These are phyloP conservation scores for Mortierella claussenii DNA, from an alignment of 192 early-diverging fungal genomes.

Conservation along the genomic window DNA sequence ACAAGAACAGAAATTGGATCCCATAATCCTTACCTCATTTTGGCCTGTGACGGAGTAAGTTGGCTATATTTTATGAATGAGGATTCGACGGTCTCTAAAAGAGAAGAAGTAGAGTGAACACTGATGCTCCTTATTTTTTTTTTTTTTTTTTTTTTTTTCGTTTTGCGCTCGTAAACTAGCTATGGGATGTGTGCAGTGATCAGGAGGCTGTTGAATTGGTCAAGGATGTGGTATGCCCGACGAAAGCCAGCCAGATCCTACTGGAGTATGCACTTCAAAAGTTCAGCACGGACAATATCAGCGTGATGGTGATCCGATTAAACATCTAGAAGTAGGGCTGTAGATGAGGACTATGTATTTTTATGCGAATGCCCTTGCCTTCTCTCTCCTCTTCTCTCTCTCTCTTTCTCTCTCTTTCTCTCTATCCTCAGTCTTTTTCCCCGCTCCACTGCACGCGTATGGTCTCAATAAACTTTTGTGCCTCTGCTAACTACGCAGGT, in stretches of 20 bases:
- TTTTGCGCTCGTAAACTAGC: conserved; percentile 50
- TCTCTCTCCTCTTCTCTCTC: not conserved
- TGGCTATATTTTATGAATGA: not conserved
- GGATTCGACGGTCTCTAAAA: not conserved
- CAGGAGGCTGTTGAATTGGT: conserved; percentile 92
- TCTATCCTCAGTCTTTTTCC: too few species aligned
- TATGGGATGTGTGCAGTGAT: conserved; percentile 96
- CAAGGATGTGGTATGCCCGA: conserved; percentile 78
- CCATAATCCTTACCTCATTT: conserved; percentile 85
- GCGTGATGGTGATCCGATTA: conserved; percentile 84
- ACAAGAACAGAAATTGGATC: conserved; percentile 85
- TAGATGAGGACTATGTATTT: not conserved
- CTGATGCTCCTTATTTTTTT: too few species aligned
- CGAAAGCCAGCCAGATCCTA: conserved; percentile 80
- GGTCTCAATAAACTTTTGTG: too few species aligned
- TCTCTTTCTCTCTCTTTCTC: not conserved
- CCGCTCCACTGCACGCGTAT: too few species aligned
- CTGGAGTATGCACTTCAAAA: conserved; percentile 91
- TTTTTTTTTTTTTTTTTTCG: not conserved
- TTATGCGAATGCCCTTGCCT: not conserved
- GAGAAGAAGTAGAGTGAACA: not conserved
- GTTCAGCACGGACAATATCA: conserved; percentile 95
- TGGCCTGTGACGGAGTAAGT: conserved; percentile 97
- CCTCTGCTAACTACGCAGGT: too few species aligned
- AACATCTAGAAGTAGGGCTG: not conserved